Base-by-base conservation (phyloP, 352 stramenopile genomes). In the Globisporangium apiculatum region DNA sequence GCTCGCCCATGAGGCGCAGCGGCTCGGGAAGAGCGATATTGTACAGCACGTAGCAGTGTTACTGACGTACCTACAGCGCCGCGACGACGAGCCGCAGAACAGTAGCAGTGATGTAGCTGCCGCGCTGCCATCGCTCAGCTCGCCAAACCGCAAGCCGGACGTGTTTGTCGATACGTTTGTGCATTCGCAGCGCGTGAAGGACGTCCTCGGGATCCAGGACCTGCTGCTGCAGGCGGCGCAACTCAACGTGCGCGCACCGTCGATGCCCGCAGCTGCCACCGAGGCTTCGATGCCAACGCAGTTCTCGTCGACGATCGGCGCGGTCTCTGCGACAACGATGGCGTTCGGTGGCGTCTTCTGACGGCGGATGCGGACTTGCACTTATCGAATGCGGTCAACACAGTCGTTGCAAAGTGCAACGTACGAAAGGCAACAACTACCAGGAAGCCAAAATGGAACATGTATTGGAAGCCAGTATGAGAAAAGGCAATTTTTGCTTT, bases 151-250 rank as follows among this genome's bases (percentile, higher is more conserved):
- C 31, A 49, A 41, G 24, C 35, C 37, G 0, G 37, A 70, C 5
- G 61, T 69, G 35, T 55, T 73, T 53, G 48, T 73, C 35, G 45
- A 53, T n/a, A 63, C 73, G 10, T 24, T 41, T 9, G 72, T 83
- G 47, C 73, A 80, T 52, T 66, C 68, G 36, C 49, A 62, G 38
- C 8, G 40, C 15, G 51, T 64, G 18, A 73, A 76, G 55, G 66
- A 80, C 51, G 48, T 61, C 10, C 62, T 83, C 1, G 68, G 69
- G 11, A 61, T 80, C 12, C 64, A 79, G 43, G 71, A 78, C 17
- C 40, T 77, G 14, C 46, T 83, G 17, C 24, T 36, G 0, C 53
- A 38, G 38, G 18, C 45, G 40, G 46, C 3, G 50, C 61, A 5
- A 57, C 55, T 70, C 35, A 59, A 72, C n/a, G 51, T 15, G 11